Evolutionary conservation across 768 basidiomycete genomes (phyloP).

Genomic region (Russula foetens): DNA sequence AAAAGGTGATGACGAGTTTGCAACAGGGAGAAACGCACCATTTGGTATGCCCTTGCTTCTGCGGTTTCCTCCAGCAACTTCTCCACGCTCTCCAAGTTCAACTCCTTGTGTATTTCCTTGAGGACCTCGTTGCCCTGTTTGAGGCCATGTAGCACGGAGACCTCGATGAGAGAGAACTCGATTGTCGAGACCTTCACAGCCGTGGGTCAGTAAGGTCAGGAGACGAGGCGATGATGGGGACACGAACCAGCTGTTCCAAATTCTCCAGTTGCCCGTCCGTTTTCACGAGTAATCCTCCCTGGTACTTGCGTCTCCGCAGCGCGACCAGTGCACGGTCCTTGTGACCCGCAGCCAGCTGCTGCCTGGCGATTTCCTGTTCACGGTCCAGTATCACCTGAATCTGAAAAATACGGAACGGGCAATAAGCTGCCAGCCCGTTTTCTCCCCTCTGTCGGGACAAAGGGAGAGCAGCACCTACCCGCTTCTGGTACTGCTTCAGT

Average conservation of each 20-base stretch:
- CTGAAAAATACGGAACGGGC: constrained; percentile 32
- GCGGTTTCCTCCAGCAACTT: constrained; percentile 86
- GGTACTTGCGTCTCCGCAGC: constrained; percentile 87
- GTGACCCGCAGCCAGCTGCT: constrained; percentile 70
- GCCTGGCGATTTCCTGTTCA: constrained; percentile 84
- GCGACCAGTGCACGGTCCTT: constrained; percentile 86
- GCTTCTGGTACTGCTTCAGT: constrained; percentile 90
- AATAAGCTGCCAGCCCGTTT: not conserved
- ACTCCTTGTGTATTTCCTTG: constrained; percentile 89
- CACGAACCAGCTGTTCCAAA: constrained; percentile 75
- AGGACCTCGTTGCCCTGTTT: constrained; percentile 91
- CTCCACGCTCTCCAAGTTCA: constrained; percentile 91
- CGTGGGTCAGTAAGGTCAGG: not conserved
- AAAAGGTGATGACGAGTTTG: not conserved
- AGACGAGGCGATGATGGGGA: not conserved
- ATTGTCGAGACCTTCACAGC: constrained; percentile 78
- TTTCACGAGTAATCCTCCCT: constrained; percentile 77
- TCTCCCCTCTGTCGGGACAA: not conserved
- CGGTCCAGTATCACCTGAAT: constrained; percentile 80
- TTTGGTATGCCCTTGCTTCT: constrained; percentile 89
- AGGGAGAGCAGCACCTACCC: constrained; percentile 39
- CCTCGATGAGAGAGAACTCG: constrained; percentile 92
- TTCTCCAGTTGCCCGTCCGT: constrained; percentile 88
- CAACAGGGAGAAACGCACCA: constrained; percentile 36
- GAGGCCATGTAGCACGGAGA: constrained; percentile 86